Evolutionary conservation across 495 filamentous ascomycete species (phyloP).

Genomic region (Aspergillus heteromorphus): DNA sequence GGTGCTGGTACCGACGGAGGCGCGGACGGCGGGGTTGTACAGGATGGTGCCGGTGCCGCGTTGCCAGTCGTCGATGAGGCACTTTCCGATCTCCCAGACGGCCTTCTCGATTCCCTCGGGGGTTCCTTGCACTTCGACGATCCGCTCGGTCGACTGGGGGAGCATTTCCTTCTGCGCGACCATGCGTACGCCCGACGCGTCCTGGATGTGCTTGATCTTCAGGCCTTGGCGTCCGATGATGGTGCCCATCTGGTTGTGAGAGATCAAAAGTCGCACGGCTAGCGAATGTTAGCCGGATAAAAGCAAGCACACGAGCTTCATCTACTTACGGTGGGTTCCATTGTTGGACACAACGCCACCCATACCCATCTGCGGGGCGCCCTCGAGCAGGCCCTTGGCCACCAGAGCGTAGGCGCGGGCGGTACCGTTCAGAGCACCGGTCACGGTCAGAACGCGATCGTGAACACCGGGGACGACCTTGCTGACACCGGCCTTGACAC

Average conservation of each 20-base stretch:
- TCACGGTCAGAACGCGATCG: constrained; percentile 93
- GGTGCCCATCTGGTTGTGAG: constrained; percentile 99
- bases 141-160: constrained; percentile 96
- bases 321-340: constrained; percentile 85
- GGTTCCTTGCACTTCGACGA: constrained; percentile 92
- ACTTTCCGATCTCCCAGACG: constrained; percentile 98
- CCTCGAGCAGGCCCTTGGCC: constrained; percentile 83
- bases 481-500: constrained; percentile 94
- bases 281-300: constrained; percentile 24
- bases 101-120: constrained; percentile 93
- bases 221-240: constrained; percentile 94
- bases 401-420: constrained; percentile 91
- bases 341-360: constrained; percentile 76
- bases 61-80: constrained; percentile 94
- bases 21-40: constrained; percentile 92
- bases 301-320: not conserved
- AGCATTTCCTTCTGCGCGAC: constrained; percentile 99
- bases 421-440: constrained; percentile 77
- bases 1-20: constrained; percentile 46
- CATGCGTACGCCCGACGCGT: constrained; percentile 95
- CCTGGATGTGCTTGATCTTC: constrained; percentile 99
- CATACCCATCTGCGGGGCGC: constrained; percentile 92
- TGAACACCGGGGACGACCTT: constrained; percentile 97
- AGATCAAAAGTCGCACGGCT: constrained; percentile 97
- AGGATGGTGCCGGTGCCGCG: constrained; percentile 92